A percentile compares a stretch with the other conserved stretches of the same genome.
phyloP scores from a whole-genome alignment of 73 alveolate genomes.

The Tetrahymena borealis region DNA sequence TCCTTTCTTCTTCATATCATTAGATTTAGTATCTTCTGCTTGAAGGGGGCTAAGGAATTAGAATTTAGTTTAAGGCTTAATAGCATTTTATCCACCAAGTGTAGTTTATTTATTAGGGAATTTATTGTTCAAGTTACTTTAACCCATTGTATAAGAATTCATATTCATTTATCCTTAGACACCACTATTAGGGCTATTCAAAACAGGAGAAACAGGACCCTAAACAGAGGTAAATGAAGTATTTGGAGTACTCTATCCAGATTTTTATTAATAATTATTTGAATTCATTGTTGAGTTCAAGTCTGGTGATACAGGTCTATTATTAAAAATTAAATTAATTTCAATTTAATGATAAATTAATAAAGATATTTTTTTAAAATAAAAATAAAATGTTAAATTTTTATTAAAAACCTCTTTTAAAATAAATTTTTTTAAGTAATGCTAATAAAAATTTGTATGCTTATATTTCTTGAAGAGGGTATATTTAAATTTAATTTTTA shows the following conservation, averaged over 20 bases:
- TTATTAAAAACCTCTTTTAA: too few species aligned
- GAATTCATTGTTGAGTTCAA: background rate
- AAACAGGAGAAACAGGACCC: background rate
- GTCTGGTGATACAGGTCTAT: background rate
- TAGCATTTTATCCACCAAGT: background rate
- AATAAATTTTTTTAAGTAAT: too few species aligned
- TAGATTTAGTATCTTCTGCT: slow-evolving; percentile 15
- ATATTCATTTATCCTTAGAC: background rate
- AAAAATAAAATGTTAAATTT: too few species aligned
- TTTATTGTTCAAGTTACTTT: background rate
- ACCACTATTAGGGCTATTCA: background rate
- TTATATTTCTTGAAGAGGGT: too few species aligned
- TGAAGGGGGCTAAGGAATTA: slow-evolving; percentile 5
- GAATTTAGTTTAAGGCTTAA: background rate
- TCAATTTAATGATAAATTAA: too few species aligned
- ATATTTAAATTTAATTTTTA: too few species aligned
- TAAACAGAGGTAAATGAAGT: background rate
- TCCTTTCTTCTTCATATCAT: slow-evolving; percentile 10
- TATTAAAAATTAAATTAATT: too few species aligned
- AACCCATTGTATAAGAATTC: background rate
- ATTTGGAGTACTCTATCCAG: background rate
- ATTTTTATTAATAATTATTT: background rate
- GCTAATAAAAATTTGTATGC: too few species aligned
- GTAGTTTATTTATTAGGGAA: background rate
- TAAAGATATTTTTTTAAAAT: too few species aligned